These are phyloP conservation scores for Talaromyces thailandensis DNA, from an alignment of 495 filamentous ascomycete genomes.

Conservation along the genomic window DNA sequence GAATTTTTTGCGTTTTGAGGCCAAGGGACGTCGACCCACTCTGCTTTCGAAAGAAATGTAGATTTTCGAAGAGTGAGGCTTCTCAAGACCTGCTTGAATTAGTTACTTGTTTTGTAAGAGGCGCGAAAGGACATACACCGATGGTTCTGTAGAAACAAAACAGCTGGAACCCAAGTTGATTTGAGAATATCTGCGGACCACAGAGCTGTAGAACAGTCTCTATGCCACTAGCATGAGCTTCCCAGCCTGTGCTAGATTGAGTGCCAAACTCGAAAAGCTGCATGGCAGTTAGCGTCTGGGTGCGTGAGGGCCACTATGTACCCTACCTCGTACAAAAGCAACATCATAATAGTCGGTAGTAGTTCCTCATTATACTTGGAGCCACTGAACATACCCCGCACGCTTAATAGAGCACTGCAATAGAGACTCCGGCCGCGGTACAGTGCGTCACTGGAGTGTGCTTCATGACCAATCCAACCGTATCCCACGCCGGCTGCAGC, in stretches of 20 bases:
- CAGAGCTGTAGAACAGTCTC: background rate
- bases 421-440: background rate
- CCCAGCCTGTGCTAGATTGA: background rate
- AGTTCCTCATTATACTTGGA: background rate
- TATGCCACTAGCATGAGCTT: background rate
- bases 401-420: background rate
- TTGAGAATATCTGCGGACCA: background rate
- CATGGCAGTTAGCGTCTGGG: background rate
- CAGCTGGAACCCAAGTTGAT: background rate
- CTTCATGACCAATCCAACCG: background rate
- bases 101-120: background rate
- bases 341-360: background rate
- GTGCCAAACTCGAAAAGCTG: background rate
- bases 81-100: background rate
- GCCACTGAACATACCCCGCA: background rate
- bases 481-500: background rate
- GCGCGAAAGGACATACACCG: background rate
- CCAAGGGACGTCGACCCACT: background rate
- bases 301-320: background rate
- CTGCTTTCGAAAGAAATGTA: constrained; percentile 1
- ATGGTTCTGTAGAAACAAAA: background rate
- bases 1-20: background rate
- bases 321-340: background rate
- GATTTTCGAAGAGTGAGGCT: background rate
- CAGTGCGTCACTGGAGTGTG: background rate